These are phyloP conservation scores for Aspergillus panamensis DNA, from an alignment of 495 filamentous ascomycete genomes.

Conservation along the genomic window DNA sequence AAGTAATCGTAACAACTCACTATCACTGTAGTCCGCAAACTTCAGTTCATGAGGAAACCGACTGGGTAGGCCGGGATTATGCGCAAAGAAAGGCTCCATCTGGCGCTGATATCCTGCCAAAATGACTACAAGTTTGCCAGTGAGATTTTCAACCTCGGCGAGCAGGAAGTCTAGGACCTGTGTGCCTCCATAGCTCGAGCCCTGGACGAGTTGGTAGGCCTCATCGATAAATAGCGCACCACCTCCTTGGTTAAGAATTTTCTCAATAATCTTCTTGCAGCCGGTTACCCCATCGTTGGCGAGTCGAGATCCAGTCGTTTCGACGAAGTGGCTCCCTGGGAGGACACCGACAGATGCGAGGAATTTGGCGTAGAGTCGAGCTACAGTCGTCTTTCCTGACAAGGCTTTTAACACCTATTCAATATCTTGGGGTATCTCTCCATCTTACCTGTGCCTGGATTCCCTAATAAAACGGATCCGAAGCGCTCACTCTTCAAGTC, in stretches of 20 bases:
- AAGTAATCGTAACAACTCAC: constrained; percentile 59
- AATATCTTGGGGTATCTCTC: neutral
- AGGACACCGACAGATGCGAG: constrained; percentile 58
- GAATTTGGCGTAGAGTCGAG: constrained; percentile 70
- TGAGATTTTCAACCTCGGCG: constrained; percentile 69
- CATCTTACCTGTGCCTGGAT: constrained; percentile 68
- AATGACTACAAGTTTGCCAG: constrained; percentile 72
- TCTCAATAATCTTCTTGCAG: constrained; percentile 57
- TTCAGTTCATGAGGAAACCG: constrained; percentile 63
- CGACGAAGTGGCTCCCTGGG: constrained; percentile 50
- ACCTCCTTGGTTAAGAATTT: constrained; percentile 52
- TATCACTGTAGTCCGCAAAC: constrained; percentile 68
- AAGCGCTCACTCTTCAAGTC: constrained; percentile 59
- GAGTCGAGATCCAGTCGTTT: constrained; percentile 67
- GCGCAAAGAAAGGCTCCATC: constrained; percentile 78
- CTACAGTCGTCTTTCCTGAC: constrained; percentile 75
- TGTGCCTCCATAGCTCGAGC: constrained; percentile 44
- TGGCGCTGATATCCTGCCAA: constrained; percentile 72
- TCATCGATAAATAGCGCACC: constrained; percentile 73
- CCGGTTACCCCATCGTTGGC: constrained; percentile 58
- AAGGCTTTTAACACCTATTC: neutral
- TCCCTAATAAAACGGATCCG: constrained; percentile 64
- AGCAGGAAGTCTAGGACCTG: constrained; percentile 72
- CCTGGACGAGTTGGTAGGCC: constrained; percentile 62
- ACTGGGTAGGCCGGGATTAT: constrained; percentile 72